These are phyloP conservation scores for Aureobasidium lini DNA, from an alignment of 2,329 filamentous ascomycete species.

Conservation along the genomic window DNA sequence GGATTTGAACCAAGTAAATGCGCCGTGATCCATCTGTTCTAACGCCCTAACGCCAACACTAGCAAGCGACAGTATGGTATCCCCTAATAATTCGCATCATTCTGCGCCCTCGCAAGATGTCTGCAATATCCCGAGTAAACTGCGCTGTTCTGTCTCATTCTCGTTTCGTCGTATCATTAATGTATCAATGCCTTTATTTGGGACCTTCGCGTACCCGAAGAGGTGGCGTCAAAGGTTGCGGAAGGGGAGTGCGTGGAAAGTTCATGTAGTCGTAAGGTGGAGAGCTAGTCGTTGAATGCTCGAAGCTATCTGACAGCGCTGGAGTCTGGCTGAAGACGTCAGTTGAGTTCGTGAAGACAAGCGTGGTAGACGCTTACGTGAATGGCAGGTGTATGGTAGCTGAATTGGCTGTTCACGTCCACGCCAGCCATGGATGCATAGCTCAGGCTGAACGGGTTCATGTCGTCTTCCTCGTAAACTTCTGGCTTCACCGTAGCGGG, in stretches of 20 bases:
- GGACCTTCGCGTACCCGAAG: slow-evolving; percentile 25
- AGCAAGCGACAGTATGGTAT: slow-evolving; percentile 9
- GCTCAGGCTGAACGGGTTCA: slow-evolving; percentile 60
- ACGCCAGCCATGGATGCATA: slow-evolving; percentile 60
- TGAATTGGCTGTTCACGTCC: slow-evolving; percentile 45
- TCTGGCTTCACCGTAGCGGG: slow-evolving; percentile 55
- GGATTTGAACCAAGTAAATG: background rate
- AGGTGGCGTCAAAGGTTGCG: slow-evolving; percentile 63
- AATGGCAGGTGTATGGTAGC: slow-evolving; percentile 60
- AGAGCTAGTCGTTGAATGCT: slow-evolving; percentile 48
- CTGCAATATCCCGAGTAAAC: background rate
- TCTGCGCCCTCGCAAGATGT: background rate
- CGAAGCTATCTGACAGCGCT: slow-evolving; percentile 66
- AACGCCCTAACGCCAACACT: background rate
- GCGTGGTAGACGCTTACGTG: slow-evolving; percentile 58
- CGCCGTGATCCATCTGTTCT: background rate
- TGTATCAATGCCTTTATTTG: background rate
- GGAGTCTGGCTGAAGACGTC: slow-evolving; percentile 52
- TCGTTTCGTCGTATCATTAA: slow-evolving; percentile 4
- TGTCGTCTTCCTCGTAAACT: slow-evolving; percentile 51
- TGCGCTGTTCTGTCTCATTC: background rate
- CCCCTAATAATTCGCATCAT: background rate
- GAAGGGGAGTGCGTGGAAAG: slow-evolving; percentile 60
- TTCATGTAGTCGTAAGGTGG: slow-evolving; percentile 31
- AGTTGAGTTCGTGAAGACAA: background rate